Base-by-base conservation (phyloP, 495 filamentous ascomycete species). In the Jackrogersella minutella region DNA sequence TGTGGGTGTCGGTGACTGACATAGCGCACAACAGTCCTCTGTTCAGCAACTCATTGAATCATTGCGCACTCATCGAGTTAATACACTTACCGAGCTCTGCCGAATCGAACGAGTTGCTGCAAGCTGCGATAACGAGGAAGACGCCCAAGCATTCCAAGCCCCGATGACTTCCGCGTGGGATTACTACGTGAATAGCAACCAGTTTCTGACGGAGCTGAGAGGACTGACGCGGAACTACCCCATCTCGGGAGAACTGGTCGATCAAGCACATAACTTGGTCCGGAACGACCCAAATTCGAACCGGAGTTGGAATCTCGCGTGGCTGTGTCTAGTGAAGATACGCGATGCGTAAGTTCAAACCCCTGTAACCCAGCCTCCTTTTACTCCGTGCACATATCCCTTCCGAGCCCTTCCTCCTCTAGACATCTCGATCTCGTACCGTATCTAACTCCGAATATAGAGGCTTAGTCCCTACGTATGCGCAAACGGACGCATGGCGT, bases 291-390 rank as follows among this genome's bases (percentile, higher is more conserved):
- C 87, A 0, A 75, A 84, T 6, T 87, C 86, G 56, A 85, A 84
- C 64, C 79, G 87, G 10, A 91, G 88, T 70, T 93, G 90, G 89
- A 93, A 93, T 66, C 83, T 88, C 71, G 90, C 86, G 39, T 93
- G 90, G 90, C 77, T 92, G 33, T 85, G 90, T 26, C 77, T 93
- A n/a, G 77, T 74, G 11, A 91, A 91, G 64, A 85, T 92, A 30
- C 78, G 82, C 39, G 85, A 84, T 57, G 85, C 89, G 88, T 90
- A 76, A 75, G 88, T 83, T 51, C 31, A 5, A 34, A 24, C 11
- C 24, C 3, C 22, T 37, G 13, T 57, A 43, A 24, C 9, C 24
- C 30, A 16, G 1, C n/a, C 6, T 6, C 4, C 19, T 30, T 26
- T 4, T 13, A 9, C 10, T 14, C 19, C 0, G 4, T 19, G 6